Evolutionary conservation across 129 eudicot species (phyloP), one percentile per base, ranked within the genome.

Genomic region (Silybum marianum): DNA sequence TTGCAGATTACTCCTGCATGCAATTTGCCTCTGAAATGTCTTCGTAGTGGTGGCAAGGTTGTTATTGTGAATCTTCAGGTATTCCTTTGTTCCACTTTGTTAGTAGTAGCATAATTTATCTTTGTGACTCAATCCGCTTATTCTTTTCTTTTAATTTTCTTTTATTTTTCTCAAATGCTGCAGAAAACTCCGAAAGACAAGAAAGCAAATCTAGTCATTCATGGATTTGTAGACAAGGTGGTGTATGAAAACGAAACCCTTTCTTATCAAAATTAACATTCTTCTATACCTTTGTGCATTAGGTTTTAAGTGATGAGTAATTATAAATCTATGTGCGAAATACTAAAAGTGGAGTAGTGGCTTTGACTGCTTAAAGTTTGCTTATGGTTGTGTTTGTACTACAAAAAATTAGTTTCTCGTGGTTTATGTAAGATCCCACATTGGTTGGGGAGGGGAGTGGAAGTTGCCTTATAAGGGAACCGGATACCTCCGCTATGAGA

Each of bases 141-240:
- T 70, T 14, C 44, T 84, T 38, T 80, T 73, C 25, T 60, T 73
- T 28, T 21, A 22, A 0, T 48, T 48, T 32, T 51, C 7, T n/a
- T 69, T 65, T 66, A 11, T 75, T 25, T 21, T 76, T 42, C 74
- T 54, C 68, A 62, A 69, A 77, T 71, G 73, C 14, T 82, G 28
- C 93, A 93, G 98, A 85, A 90, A 90, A 93, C 98, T 74, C 98
- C 98, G 9, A 93, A 93, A 91, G 98, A 93, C 90, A 93, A 93
- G 91, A 93, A 91, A 85, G 98, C 98, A 63, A 86, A 84, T 83
- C 71, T 93, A 86, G 98, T 91, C 90, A 91, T 93, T 79, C 97
- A 85, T 87, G 98, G 91, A 77, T 88, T 85, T 78, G 98, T 91
- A 76, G 98, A 93, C 86, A 85, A 91, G 98, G 98, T 93, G 75